These are phyloP conservation scores for Colletotrichum caudatum DNA, from an alignment of 2,329 filamentous ascomycete genomes.

Conservation along the genomic window DNA sequence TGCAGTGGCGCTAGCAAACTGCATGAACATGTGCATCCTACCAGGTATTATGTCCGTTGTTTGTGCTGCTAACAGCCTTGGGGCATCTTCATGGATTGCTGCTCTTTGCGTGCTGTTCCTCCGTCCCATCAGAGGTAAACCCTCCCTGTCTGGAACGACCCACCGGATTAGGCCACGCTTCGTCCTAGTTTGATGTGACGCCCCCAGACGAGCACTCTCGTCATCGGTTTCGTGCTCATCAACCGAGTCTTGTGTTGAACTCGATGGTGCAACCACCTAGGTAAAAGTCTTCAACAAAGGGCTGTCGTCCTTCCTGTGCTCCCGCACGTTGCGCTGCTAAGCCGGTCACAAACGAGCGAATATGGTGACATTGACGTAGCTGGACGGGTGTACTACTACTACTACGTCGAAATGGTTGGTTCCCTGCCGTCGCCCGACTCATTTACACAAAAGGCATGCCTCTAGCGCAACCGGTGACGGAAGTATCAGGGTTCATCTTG, in stretches of 20 bases:
- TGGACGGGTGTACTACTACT: background rate
- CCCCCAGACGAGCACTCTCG: background rate
- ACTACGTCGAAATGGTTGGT: background rate
- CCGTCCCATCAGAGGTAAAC: conserved; percentile 3
- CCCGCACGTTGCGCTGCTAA: conserved; percentile 1
- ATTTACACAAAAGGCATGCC: background rate
- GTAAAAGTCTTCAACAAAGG: background rate
- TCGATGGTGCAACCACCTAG: background rate
- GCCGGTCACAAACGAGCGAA: conserved; percentile 1
- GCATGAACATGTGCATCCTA: conserved; percentile 22
- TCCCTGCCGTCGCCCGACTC: conserved; percentile 3
- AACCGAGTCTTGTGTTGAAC: background rate
- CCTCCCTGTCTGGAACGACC: conserved; percentile 18
- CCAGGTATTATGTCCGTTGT: background rate
- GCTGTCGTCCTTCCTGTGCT: background rate
- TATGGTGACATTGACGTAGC: background rate
- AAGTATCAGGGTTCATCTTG: background rate
- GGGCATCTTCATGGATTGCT: conserved; percentile 10
- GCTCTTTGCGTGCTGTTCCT: background rate
- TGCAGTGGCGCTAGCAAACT: conserved; percentile 7
- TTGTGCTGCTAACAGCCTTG: conserved; percentile 14
- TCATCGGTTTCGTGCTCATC: background rate
- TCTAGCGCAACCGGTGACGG: conserved; percentile 12
- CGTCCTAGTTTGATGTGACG: background rate
- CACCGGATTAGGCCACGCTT: background rate